These are phyloP conservation scores for Saccharomyces jurei DNA, from an alignment of 805 yeast genomes.

Conservation along the genomic window DNA sequence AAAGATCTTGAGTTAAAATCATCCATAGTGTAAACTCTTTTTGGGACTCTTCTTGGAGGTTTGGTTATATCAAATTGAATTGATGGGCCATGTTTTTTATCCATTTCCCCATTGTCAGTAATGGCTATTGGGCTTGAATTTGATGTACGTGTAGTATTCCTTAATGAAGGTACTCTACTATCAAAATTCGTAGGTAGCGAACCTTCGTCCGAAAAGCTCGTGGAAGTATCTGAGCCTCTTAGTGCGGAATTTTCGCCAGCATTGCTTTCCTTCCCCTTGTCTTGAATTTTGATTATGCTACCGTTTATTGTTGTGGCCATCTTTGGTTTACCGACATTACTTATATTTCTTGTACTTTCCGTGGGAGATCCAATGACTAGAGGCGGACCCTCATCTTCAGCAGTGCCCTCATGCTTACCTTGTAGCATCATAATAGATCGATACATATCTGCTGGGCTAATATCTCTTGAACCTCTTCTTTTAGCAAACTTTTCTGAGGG, in stretches of 20 bases:
- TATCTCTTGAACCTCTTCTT: conserved; percentile 35
- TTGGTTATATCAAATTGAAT: conserved; percentile 25
- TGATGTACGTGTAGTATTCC: neutral
- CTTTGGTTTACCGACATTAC: conserved; percentile 1
- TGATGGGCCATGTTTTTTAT: conserved; percentile 12
- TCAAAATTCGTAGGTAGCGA: neutral
- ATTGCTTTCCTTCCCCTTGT: neutral
- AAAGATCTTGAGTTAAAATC: neutral
- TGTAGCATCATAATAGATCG: conserved; percentile 78
- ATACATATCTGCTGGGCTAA: conserved; percentile 77
- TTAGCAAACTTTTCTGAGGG: conserved; percentile 27
- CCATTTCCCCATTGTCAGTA: neutral
- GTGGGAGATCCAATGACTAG: conserved; percentile 65
- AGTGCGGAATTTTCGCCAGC: neutral
- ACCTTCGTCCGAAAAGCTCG: neutral
- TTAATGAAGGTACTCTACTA: neutral
- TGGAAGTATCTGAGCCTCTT: neutral
- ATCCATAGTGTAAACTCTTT: conserved; percentile 1
- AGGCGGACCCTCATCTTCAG: conserved; percentile 68
- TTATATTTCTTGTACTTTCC: neutral
- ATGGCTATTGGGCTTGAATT: neutral
- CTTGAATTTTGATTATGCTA: conserved; percentile 3
- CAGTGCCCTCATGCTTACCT: conserved; percentile 37
- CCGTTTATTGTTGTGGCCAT: conserved; percentile 1
- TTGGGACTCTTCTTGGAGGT: conserved; percentile 16